Evolutionary conservation across 2,329 filamentous ascomycete genomes (phyloP), one percentile per base, ranked within the genome.

Genomic region (Aspergillus floridensis): DNA sequence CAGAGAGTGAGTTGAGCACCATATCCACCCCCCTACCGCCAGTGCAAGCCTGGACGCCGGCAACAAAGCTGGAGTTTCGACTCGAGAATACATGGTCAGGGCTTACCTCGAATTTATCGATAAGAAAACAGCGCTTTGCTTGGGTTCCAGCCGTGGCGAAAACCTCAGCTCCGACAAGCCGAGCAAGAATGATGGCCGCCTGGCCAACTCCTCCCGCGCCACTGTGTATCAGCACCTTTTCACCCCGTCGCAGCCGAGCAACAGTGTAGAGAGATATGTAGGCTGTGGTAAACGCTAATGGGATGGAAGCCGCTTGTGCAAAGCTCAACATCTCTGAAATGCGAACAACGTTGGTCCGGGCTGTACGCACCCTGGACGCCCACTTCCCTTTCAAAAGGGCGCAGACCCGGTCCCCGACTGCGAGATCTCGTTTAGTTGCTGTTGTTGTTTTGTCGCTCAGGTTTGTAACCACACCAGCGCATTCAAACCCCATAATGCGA

Each of bases 161-260:
- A 8, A 51, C 11, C 8, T 51, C 26, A 7, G 49, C 49, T 4
- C 19, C 21, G 2, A 66, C 56, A 44, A 74, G 74, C 6, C 66
- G 63, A 2, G 65, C 57, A 2, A 67, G 59, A 49, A 73, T 66
- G 1, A 48, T 41, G 16, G 59, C 32, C 70, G 74, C 73, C 32
- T 74, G 71, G 10, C 59, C 60, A 2, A 72, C 74, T 10, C 49
- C 49, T 2, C 49, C 49, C 6, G 49, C 29, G 3, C 22, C 49
- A 19, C 8, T 19, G 19, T 51, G 49, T 14, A 51, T 51, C 16
- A 51, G 11, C 12, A 51, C 11, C 7, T 19, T 51, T 31, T 51
- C 49, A 12, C 29, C 49, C 6, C 29, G 29, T 29, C 21, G 26
- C 8, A 51, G 24, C 21, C 49, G n/a, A 19, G 49, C 29, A n/a